Evolutionary conservation across 768 basidiomycete species (phyloP).

Genomic region (Tylopilus vinaceipallidus): DNA sequence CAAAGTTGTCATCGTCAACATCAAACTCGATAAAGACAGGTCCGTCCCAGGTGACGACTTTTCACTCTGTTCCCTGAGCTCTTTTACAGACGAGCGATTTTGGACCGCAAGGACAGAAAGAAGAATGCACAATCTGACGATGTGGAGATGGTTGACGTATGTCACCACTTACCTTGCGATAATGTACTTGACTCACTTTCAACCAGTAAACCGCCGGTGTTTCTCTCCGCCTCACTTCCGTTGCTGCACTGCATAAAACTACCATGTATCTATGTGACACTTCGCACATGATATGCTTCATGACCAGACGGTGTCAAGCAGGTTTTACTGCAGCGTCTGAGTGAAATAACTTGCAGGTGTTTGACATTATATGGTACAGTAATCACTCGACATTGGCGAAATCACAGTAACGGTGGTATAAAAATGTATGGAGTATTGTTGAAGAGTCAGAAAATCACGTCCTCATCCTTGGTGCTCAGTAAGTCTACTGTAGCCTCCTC

Average conservation of each 20-base stretch:
- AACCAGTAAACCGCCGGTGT: constrained; percentile 23
- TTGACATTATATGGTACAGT: constrained; percentile 13
- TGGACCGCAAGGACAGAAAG: constrained; percentile 84
- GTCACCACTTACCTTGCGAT: constrained; percentile 32
- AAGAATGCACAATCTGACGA: constrained; percentile 57
- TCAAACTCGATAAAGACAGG: constrained; percentile 94
- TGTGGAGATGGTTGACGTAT: constrained; percentile 79
- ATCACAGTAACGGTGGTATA: constrained; percentile 16
- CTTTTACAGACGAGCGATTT: constrained; percentile 65
- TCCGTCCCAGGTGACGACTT: constrained; percentile 28
- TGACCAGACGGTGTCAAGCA: constrained; percentile 27
- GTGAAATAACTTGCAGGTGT: constrained; percentile 8
- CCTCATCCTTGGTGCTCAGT: constrained; percentile 83
- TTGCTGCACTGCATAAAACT: constrained; percentile 43
- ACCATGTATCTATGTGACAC: constrained; percentile 65
- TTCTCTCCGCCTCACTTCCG: constrained; percentile 9
- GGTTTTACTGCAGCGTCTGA: not conserved
- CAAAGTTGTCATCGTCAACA: constrained; percentile 90
- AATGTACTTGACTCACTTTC: constrained; percentile 10
- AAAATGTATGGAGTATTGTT: not conserved
- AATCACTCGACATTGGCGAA: not conserved
- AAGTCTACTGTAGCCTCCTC: constrained; percentile 53
- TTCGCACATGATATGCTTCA: constrained; percentile 56
- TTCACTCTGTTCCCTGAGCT: constrained; percentile 5
- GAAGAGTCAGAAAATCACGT: constrained; percentile 80